Conservation (phyloP, 441 rosid species). For the Flueggea neowawraea region DNA sequence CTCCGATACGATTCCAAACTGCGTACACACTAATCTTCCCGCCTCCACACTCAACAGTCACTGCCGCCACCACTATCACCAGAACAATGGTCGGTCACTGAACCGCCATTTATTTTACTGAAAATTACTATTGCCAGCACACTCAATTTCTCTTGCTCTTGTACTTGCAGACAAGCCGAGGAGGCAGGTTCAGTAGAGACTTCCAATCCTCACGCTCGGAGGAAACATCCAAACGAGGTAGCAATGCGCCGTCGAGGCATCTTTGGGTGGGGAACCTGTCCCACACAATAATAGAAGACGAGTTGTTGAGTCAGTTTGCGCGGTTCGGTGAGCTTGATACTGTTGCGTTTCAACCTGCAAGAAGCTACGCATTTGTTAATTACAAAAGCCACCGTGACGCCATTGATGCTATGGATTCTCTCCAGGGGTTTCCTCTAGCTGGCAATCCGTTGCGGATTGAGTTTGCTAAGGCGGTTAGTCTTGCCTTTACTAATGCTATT, state of each 20-base stretch:
- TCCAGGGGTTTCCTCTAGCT: slow-evolving; percentile 77
- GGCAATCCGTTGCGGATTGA: slow-evolving; percentile 92
- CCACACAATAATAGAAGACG: slow-evolving; percentile 51
- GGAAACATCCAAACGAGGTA: slow-evolving; percentile 9
- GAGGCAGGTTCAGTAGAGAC: slow-evolving; percentile 43
- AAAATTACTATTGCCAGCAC: no score
- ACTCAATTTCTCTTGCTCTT: slow-evolving; percentile 10
- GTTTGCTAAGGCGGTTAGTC: slow-evolving; percentile 99
- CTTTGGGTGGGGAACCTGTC: slow-evolving; percentile 93
- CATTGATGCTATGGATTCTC: slow-evolving; percentile 62
- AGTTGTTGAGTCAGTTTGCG: slow-evolving; percentile 49
- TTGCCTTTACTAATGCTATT: slow-evolving; percentile 29
- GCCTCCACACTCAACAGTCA: no score
- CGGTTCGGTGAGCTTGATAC: slow-evolving; percentile 79
- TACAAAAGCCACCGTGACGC: slow-evolving; percentile 69
- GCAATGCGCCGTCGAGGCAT: slow-evolving; percentile 81
- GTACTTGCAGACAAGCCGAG: slow-evolving; percentile 38
- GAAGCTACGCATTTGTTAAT: slow-evolving; percentile 86
- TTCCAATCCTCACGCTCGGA: slow-evolving; percentile 16
- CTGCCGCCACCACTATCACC: no score
- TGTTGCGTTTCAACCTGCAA: slow-evolving; percentile 77
- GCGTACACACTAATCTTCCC: no score
- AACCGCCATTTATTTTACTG: no score
- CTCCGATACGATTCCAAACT: no score
- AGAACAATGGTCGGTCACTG: no score